Evolutionary conservation across 345 rosid genomes (phyloP), one percentile per base, ranked within the genome.

Genomic region (Citrus cavaleriei): DNA sequence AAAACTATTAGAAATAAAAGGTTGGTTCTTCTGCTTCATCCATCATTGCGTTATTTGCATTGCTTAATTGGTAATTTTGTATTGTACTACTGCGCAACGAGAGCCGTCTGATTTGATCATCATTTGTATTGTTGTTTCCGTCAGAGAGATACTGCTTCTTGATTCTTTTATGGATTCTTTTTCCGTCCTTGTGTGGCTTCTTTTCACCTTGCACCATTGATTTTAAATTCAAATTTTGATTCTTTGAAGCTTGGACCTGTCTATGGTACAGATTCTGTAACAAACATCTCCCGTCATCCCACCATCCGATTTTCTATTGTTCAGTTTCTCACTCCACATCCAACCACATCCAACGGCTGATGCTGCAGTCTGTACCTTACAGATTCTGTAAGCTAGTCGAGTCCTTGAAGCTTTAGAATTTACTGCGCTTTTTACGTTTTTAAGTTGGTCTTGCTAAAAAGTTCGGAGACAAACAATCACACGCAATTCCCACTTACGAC

Each of bases 401-500:
- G n/a, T n/a, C n/a, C n/a, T n/a, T 19, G 3, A 73, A 24, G 57
- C 19, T 62, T 54, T 7, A 16, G 51, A 18, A 35, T 35, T 70
- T 75, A 22, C 83, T 38, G 4, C 14, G 51, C 28, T 63, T 7
- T 34, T 7, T 24, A 19, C 61, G 27, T 61, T 68, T 49, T 63
- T 19, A 46, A 42, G 60, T 73, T 27, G 30, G 10, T 16, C 27
- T 40, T 30, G 38, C 69, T 60, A 75, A 60, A 74, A 32, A 7
- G 38, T 6, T 74, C 13, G 42, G 51, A 67, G 42, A 51, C 63
- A 38, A 51, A 27, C 34, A 12, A 69, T 65, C 28, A 57, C 76
- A 75, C 28, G 28, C 63, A 68, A 46, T 55, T 59, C 75, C 82
- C 70, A 74, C 70, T 74, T 9, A 10, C 21, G 61, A 16, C 30